phyloP scores from a whole-genome alignment of 768 basidiomycete species.

The Mycena epipterygia region DNA sequence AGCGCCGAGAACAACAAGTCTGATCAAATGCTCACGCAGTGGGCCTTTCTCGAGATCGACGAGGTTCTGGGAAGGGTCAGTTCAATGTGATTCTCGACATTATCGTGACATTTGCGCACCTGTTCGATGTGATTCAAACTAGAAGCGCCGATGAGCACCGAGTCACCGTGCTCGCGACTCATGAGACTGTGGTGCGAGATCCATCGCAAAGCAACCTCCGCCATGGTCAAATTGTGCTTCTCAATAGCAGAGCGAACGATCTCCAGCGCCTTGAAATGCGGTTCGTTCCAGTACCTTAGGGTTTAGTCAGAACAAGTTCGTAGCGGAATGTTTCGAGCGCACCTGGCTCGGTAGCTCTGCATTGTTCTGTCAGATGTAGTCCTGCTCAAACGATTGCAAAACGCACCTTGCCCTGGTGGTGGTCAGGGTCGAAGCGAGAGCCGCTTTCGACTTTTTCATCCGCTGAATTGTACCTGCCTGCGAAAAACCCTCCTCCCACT shows the following conservation, averaged over 20 bases:
- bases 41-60: constrained; percentile 71
- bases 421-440: constrained; percentile 66
- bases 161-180: constrained; percentile 61
- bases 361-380: neutral
- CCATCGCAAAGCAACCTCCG: constrained; percentile 73
- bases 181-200: constrained; percentile 68
- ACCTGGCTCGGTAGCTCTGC: constrained; percentile 55
- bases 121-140: constrained; percentile 68
- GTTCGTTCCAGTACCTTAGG: constrained; percentile 65
- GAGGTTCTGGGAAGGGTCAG: constrained; percentile 54
- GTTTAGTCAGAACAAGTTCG: neutral
- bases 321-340: constrained; percentile 36
- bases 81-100: neutral
- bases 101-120: constrained; percentile 38
- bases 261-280: constrained; percentile 64
- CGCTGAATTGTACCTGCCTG: constrained; percentile 61
- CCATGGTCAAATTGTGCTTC: constrained; percentile 60
- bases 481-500: constrained; percentile 73
- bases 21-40: constrained; percentile 52
- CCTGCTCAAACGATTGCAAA: neutral
- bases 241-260: constrained; percentile 58
- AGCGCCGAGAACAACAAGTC: neutral
- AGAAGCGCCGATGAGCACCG: constrained; percentile 74
- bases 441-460: constrained; percentile 60
- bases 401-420: constrained; percentile 58